Percentiles rank a stretch among this genome's conserved stretches.
Conservation (phyloP, 2,329 filamentous ascomycete species). For the Botrytis byssoidea region DNA sequence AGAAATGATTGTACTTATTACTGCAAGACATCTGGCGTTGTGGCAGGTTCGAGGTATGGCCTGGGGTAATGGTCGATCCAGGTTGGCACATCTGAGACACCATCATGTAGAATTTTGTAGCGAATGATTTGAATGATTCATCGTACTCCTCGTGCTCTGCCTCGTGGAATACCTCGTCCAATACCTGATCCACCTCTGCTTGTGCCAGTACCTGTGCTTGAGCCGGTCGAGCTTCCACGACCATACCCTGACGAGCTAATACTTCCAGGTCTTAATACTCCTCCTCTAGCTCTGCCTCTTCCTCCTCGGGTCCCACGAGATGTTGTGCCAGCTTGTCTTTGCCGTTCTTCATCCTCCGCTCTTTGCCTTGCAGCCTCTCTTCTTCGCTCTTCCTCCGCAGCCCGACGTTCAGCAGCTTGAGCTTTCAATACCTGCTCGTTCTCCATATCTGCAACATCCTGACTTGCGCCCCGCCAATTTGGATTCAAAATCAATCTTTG, state of each 20-base stretch:
- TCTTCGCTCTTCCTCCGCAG: constrained; percentile 74
- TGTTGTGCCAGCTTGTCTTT: constrained; percentile 44
- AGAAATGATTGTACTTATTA: constrained; percentile 44
- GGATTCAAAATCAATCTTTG: constrained; percentile 87
- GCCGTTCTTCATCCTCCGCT: constrained; percentile 57
- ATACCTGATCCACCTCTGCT: constrained; percentile 45
- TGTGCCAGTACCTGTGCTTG: constrained; percentile 28
- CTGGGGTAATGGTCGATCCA: constrained; percentile 17
- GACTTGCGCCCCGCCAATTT: constrained; percentile 82
- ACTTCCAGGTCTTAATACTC: constrained; percentile 31
- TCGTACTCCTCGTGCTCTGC: constrained; percentile 51
- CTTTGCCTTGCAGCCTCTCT: constrained; percentile 67
- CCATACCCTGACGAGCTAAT: constrained; percentile 28
- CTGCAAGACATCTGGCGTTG: constrained; percentile 15
- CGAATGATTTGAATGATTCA: constrained; percentile 27
- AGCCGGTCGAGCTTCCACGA: constrained; percentile 9
- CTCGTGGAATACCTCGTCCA: constrained; percentile 51
- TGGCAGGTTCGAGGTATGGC: constrained; percentile 10
- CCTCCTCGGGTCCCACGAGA: constrained; percentile 38
- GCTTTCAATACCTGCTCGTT: constrained; percentile 71
- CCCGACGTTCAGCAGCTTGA: constrained; percentile 73
- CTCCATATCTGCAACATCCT: constrained; percentile 84
- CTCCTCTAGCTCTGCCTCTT: constrained; percentile 35
- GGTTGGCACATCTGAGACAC: constrained; percentile 18
- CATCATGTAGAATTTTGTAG: constrained; percentile 24